Conservation (phyloP, 108 stramenopile species). For the Nannochloropsis oceanica region DNA sequence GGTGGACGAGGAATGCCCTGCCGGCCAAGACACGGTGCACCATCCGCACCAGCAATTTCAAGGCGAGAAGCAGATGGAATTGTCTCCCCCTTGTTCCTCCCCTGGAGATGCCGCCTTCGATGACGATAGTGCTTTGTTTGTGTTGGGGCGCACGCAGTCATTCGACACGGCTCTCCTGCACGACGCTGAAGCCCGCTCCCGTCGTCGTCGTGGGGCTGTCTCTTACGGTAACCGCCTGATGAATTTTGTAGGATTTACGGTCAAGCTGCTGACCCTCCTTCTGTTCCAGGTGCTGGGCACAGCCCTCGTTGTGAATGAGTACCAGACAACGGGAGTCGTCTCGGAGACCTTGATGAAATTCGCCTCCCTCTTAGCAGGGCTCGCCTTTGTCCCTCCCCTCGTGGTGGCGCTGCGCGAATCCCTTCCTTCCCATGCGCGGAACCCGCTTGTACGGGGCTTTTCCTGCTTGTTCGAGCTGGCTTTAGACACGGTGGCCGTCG, state of each 20-base stretch:
- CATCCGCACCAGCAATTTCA: background rate
- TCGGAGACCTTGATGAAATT: background rate
- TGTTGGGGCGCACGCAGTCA: background rate
- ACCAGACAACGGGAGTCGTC: background rate
- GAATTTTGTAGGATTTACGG: background rate
- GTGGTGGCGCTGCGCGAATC: background rate
- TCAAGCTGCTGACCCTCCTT: background rate
- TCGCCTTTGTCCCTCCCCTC: background rate
- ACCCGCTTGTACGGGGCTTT: background rate
- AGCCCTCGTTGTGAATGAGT: background rate
- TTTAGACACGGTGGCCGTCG: background rate
- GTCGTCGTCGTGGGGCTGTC: background rate
- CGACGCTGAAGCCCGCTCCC: background rate
- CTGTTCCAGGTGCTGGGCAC: background rate
- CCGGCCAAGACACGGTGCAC: background rate
- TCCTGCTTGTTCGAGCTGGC: background rate
- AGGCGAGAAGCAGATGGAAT: background rate
- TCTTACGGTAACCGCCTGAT: background rate
- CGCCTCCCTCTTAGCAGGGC: background rate
- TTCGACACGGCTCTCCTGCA: background rate
- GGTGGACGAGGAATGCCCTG: background rate
- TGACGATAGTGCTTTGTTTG: background rate
- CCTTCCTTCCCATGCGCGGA: background rate
- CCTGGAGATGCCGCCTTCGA: background rate
- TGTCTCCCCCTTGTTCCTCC: background rate